Percentiles rank a stretch among this genome's conserved stretches.
These are phyloP conservation scores for Neoboletus magnificus DNA, from an alignment of 768 basidiomycete species.

Conservation along the genomic window DNA sequence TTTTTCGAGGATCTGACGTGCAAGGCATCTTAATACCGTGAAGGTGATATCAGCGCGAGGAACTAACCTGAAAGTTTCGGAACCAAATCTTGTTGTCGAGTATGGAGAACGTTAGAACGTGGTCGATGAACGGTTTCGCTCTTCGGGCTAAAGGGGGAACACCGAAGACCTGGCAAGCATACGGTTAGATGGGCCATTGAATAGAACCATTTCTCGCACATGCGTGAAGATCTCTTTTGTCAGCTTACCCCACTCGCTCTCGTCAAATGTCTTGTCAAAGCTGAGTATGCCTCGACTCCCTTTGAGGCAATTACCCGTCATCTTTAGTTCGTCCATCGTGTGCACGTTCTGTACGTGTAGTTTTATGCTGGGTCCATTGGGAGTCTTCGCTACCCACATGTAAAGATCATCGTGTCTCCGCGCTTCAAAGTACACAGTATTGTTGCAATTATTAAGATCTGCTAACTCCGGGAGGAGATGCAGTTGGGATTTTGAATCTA, in stretches of 20 bases:
- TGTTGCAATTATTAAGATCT: slow-evolving; percentile 97
- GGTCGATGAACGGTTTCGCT: slow-evolving; percentile 97
- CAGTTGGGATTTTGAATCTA: slow-evolving; percentile 94
- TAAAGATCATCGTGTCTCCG: slow-evolving; percentile 94
- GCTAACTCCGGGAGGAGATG: slow-evolving; percentile 93
- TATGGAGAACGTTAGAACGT: slow-evolving; percentile 93
- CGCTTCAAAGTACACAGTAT: slow-evolving; percentile 95
- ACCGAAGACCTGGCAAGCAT: slow-evolving; percentile 73
- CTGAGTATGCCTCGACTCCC: slow-evolving; percentile 89
- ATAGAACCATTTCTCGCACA: slow-evolving; percentile 43
- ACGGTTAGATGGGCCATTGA: background rate
- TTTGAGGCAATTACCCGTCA: slow-evolving; percentile 98
- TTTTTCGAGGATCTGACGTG: slow-evolving; percentile 83
- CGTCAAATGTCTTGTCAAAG: slow-evolving; percentile 89
- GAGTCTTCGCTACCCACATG: slow-evolving; percentile 94
- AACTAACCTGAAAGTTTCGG: slow-evolving; percentile 90
- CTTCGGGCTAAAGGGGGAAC: slow-evolving; percentile 88
- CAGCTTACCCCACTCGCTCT: slow-evolving; percentile 79
- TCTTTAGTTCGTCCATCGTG: slow-evolving; percentile 99
- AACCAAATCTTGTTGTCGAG: slow-evolving; percentile 98
- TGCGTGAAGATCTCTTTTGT: slow-evolving; percentile 94
- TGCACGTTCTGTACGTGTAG: slow-evolving; percentile 98
- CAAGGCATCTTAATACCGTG: background rate
- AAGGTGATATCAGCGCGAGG: background rate
- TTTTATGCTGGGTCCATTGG: slow-evolving; percentile 96